Base-by-base conservation (phyloP, 768 basidiomycete genomes). In the Lactifluus piperatus region DNA sequence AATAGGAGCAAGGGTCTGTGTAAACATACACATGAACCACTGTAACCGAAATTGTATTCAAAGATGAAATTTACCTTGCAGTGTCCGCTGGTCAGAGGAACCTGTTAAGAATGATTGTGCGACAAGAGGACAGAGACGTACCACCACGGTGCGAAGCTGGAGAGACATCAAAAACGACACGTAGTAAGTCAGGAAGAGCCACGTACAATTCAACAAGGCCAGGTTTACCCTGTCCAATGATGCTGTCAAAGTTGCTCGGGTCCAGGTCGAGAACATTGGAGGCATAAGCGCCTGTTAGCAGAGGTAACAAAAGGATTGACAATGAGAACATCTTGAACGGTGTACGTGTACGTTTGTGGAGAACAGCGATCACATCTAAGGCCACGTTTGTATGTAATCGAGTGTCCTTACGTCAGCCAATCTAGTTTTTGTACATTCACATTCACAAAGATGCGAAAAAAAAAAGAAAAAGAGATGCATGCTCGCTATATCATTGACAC, bases 141-240 rank as follows among this genome's bases (percentile, higher is more conserved):
- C 87, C 91, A 92, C 91, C 91, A 93, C 9, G 91, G 86, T 18
- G 91, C 91, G 65, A 85, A 92, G 72, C 90, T 93, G 55, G 3
- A 14, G 27, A 59, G 26, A 39, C 16, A 48, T 64, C 43, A 41
- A 46, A 22, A 16, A 13, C 22, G 30, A 22, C 20, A 13, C n/a
- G 11, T 10, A n/a, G 41, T 5, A 27, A 43, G 7, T 32, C 22
- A 30, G 4, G n/a, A 9, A 46, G 11, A 64, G 24, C 56, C 26
- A 80, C 92, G 72, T 67, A 94, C 91, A 95, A 94, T 74, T 94
- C 92, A 26, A 95, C 90, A 34, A 94, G 78, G 66, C 85, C 91
- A 56, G 90, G 86, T 68, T 81, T 89, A 55, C 86, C 90, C 57
- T 86, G 73, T 51, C 92, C 93, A 67, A 95, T 74, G 56, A 84